These are phyloP conservation scores for Citrus maxima DNA, from an alignment of 345 rosid species.

Conservation along the genomic window DNA sequence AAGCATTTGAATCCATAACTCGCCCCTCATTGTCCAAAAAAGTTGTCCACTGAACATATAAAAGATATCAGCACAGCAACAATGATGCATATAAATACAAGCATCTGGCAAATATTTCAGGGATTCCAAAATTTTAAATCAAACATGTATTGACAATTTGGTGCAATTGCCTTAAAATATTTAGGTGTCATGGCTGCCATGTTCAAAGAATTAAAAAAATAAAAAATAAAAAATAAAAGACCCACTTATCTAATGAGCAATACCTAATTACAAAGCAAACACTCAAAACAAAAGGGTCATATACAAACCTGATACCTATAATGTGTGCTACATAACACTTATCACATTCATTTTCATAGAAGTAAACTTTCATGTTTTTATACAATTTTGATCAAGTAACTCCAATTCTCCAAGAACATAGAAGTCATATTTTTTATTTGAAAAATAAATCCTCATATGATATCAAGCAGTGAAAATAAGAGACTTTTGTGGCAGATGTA, in stretches of 20 bases:
- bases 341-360: background rate
- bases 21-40: constrained; percentile 92
- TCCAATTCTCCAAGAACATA: background rate
- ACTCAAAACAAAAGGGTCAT: background rate
- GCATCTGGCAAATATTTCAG: background rate
- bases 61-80: constrained; percentile 2
- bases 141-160: background rate
- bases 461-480: background rate
- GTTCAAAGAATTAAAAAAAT: background rate
- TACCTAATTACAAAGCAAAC: background rate
- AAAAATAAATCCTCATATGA: background rate
- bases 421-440: background rate
- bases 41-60: constrained; percentile 62
- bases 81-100: background rate
- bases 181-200: background rate
- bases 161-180: background rate
- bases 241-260: background rate
- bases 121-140: background rate
- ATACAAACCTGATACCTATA: background rate
- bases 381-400: background rate
- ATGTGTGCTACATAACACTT: too few relatives aligned
- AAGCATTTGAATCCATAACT: constrained; percentile 60
- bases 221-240: too few relatives aligned
- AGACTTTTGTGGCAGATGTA: background rate
- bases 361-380: background rate